Evolutionary conservation across 1,284 basidiomycete species (phyloP).

Genomic region (Malassezia arunalokei): DNA sequence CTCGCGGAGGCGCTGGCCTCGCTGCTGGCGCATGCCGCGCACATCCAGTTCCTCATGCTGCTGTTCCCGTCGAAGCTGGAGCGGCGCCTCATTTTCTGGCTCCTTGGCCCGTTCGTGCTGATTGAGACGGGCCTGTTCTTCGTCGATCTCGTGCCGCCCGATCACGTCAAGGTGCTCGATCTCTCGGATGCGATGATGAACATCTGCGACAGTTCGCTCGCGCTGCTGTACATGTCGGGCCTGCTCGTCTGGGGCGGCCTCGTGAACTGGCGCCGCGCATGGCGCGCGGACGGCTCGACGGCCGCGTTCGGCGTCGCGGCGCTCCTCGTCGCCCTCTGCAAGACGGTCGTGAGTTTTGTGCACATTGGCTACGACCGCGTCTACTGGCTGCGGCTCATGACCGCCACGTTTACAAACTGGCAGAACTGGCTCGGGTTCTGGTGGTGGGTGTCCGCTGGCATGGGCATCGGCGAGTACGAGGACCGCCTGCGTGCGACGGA

Average conservation of each 20-base stretch:
- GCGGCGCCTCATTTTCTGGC: slow-evolving; percentile 68
- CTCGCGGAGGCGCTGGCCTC: slow-evolving; percentile 68
- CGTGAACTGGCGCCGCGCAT: slow-evolving; percentile 79
- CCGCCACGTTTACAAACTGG: slow-evolving; percentile 43
- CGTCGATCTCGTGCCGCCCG: slow-evolving; percentile 55
- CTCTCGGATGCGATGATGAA: slow-evolving; percentile 72
- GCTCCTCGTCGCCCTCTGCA: slow-evolving; percentile 33
- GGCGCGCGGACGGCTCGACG: slow-evolving; percentile 81
- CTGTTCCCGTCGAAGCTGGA: slow-evolving; percentile 90
- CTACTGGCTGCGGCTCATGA: slow-evolving; percentile 43
- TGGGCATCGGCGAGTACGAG: slow-evolving; percentile 46
- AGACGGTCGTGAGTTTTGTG: slow-evolving; percentile 40
- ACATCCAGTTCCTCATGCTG: slow-evolving; percentile 93
- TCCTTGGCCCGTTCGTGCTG: slow-evolving; percentile 78
- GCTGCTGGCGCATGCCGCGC: slow-evolving; percentile 55
- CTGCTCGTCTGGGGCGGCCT: slow-evolving; percentile 86
- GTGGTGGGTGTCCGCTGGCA: slow-evolving; percentile 46
- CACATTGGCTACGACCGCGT: slow-evolving; percentile 41
- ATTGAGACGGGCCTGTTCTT: slow-evolving; percentile 74
- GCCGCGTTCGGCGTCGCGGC: slow-evolving; percentile 67
- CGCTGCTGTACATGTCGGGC: slow-evolving; percentile 77
- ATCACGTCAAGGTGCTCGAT: slow-evolving; percentile 49
- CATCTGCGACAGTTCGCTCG: slow-evolving; percentile 87
- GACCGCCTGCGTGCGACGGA: slow-evolving; percentile 22
- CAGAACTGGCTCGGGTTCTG: slow-evolving; percentile 46